These are phyloP conservation scores for Fagus crenata DNA, from an alignment of 306 rosid species.

Conservation along the genomic window DNA sequence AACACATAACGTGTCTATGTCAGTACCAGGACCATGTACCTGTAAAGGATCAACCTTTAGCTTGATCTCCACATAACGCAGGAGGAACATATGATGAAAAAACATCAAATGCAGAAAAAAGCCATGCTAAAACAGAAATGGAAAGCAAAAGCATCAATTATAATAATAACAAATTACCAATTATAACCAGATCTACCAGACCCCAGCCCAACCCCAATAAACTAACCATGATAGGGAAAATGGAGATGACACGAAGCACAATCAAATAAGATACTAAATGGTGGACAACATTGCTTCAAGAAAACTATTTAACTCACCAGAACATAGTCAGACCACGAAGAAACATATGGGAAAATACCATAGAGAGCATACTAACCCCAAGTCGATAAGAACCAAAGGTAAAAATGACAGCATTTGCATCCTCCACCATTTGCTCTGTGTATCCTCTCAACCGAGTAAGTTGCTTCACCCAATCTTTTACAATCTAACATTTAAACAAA, in stretches of 20 bases:
- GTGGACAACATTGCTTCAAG: not conserved
- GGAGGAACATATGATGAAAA: not conserved
- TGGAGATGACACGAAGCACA: not conserved
- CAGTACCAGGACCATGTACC: slow-evolving; percentile 95
- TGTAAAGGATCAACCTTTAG: slow-evolving; percentile 12
- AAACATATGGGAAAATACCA: not conserved
- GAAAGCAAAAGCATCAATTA: not conserved
- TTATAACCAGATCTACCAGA: too few species aligned
- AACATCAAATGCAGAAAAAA: not conserved
- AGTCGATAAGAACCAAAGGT: slow-evolving; percentile 62
- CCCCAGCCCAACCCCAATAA: not conserved
- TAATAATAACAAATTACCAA: too few species aligned
- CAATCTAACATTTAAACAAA: slow-evolving; percentile 50
- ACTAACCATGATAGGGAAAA: not conserved
- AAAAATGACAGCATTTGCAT: slow-evolving; percentile 73
- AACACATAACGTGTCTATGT: slow-evolving; percentile 80
- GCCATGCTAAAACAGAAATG: not conserved
- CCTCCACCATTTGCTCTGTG: slow-evolving; percentile 93
- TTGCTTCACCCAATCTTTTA: slow-evolving; percentile 80
- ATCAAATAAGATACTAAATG: not conserved
- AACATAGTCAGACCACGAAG: not conserved
- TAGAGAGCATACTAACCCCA: slow-evolving; percentile 59
- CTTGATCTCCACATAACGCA: not conserved
- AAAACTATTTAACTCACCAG: slow-evolving; percentile 1
- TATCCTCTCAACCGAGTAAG: slow-evolving; percentile 74